Conservation (phyloP, 2,329 filamentous ascomycete species). For the Botrytis tulipae region DNA sequence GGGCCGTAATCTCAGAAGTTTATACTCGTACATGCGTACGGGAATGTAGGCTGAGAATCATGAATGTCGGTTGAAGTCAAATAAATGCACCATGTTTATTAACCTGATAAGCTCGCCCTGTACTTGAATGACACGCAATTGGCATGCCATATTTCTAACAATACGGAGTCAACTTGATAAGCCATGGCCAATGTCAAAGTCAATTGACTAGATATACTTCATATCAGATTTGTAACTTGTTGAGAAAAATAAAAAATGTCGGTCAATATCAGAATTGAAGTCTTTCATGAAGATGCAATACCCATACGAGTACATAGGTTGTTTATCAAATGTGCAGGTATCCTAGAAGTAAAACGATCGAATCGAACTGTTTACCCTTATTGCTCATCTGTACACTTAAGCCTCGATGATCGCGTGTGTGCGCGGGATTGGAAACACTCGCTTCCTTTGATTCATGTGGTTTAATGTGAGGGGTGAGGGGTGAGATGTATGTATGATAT, state of each 20-base stretch:
- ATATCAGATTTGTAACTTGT: not conserved
- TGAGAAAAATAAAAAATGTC: not conserved
- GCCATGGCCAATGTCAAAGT: not conserved
- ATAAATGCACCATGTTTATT: not conserved
- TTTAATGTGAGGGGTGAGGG: not conserved
- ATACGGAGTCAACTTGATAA: not conserved
- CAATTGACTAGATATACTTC: not conserved
- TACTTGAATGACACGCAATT: not conserved
- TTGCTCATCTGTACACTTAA: not conserved
- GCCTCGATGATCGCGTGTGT: not conserved
- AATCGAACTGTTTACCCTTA: not conserved
- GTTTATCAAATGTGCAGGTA: not conserved
- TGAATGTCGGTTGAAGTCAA: not conserved
- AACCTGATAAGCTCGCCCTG: not conserved
- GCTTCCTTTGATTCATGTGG: not conserved
- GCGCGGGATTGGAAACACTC: conserved; percentile 4
- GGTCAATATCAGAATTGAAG: not conserved
- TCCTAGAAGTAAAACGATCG: not conserved
- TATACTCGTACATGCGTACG: not conserved
- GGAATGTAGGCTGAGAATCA: not conserved
- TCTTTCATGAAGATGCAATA: not conserved
- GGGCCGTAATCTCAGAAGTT: not conserved
- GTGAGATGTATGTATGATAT: not conserved
- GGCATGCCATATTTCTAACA: not conserved
- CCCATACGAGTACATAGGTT: not conserved